phyloP scores from a whole-genome alignment of 345 rosid genomes.

The Aquilaria yunnanensis region DNA sequence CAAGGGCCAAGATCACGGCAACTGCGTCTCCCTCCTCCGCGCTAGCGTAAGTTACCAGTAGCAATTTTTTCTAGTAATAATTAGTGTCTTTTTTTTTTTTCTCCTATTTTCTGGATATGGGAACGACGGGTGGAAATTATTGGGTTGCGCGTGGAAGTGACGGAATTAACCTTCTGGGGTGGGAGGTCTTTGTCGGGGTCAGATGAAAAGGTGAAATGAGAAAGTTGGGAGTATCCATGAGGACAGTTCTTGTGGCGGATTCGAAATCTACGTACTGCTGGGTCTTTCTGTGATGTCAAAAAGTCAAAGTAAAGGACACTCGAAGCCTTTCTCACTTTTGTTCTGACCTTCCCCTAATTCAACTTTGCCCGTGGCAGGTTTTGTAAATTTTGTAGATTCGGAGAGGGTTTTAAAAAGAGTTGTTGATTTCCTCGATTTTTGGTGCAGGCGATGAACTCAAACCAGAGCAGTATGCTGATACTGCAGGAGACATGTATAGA shows the following conservation, averaged over 20 bases:
- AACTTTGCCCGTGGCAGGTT: too few relatives aligned
- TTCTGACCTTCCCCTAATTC: not conserved
- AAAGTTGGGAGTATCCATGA: conserved; percentile 8
- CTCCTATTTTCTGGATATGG: not conserved
- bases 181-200: conserved; percentile 8
- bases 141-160: not conserved
- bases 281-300: not conserved
- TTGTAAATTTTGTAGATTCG: conserved; percentile 12
- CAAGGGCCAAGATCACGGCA: conserved; percentile 60
- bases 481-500: conserved; percentile 63
- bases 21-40: conserved; percentile 56
- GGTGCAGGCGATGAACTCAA: conserved; percentile 46
- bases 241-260: conserved; percentile 2
- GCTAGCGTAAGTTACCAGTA: conserved; percentile 31
- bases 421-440: not conserved
- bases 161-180: not conserved
- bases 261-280: not conserved
- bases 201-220: conserved; percentile 1
- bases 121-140: not conserved
- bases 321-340: conserved; percentile 10
- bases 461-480: conserved; percentile 58
- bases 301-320: conserved; percentile 16
- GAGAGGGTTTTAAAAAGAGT: not conserved
- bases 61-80: not conserved
- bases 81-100: not conserved